A percentile compares a stretch with the other conserved stretches of the same genome.
These are phyloP conservation scores for Aureobasidium sp. DNA, from an alignment of 2,329 filamentous ascomycete genomes.

Conservation along the genomic window DNA sequence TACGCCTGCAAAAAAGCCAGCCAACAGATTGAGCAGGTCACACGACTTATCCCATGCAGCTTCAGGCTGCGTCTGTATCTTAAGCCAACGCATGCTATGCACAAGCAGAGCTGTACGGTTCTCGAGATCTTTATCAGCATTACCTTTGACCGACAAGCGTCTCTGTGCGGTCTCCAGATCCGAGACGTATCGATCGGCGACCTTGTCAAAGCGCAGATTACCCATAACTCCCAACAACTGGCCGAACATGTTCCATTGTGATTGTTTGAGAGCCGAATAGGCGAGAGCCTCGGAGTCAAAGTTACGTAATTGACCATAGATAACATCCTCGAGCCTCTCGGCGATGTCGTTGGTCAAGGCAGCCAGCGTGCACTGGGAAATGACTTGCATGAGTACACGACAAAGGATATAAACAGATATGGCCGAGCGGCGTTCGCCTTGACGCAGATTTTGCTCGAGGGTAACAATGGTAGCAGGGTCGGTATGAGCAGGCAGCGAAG, in stretches of 20 bases:
- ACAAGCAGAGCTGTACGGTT: slow-evolving; percentile 80
- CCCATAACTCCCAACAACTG: slow-evolving; percentile 96
- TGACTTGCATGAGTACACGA: slow-evolving; percentile 86
- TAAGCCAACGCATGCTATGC: slow-evolving; percentile 83
- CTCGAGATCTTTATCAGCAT: slow-evolving; percentile 62
- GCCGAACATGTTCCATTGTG: slow-evolving; percentile 93
- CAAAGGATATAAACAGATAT: slow-evolving; percentile 96
- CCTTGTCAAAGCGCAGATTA: slow-evolving; percentile 78
- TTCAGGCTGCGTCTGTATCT: slow-evolving; percentile 65
- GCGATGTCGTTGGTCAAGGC: slow-evolving; percentile 88
- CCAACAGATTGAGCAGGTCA: slow-evolving; percentile 76
- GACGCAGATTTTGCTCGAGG: slow-evolving; percentile 25
- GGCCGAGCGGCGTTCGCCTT: slow-evolving; percentile 72
- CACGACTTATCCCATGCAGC: slow-evolving; percentile 80
- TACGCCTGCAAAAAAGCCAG: slow-evolving; percentile 72
- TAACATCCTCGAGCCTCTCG: slow-evolving; percentile 87
- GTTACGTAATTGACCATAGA: slow-evolving; percentile 89
- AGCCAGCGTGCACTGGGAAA: slow-evolving; percentile 76
- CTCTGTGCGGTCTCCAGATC: slow-evolving; percentile 74
- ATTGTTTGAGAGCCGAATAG: slow-evolving; percentile 73
- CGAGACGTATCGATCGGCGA: slow-evolving; percentile 71
- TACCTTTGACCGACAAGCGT: slow-evolving; percentile 65
- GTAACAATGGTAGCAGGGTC: slow-evolving; percentile 18
- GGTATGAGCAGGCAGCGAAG: slow-evolving; percentile 7
- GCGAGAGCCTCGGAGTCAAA: slow-evolving; percentile 76